Evolutionary conservation across 306 rosid species (phyloP), one percentile per base, ranked within the genome.

Genomic region (Prunus padus): DNA sequence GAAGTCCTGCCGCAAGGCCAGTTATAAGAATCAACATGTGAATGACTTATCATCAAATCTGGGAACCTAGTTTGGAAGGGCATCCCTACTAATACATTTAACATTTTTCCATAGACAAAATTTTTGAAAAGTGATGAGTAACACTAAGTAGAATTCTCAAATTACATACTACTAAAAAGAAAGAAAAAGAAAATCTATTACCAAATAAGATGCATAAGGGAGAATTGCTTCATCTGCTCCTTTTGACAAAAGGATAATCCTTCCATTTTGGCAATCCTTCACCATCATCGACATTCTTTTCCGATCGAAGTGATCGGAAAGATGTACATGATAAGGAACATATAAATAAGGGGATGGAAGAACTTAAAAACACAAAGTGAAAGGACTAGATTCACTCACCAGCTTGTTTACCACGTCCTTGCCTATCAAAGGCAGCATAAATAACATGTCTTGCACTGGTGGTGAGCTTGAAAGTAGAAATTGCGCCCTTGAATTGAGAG

Each of bases 181-280:
- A 72, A 67, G 14, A 61, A 59, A 7, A 56, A 16, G 8, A 13
- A 19, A 26, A 76, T 63, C 12, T 80, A 8, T 82, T 84, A 95
- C 99, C 97, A n/a, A n/a, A n/a, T n/a, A n/a, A 59, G 91, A 75
- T 52, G 97, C 92, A 84, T 77, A 72, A 65, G 98, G 99, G 72
- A 95, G 91, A 83, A 95, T 87, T 69, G 97, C 91, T 85, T 95
- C 99, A 74, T 95, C 99, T 73, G 99, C 99, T 75, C 99, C 99
- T 82, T 95, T 95, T 8, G 98, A 86, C 77, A 95, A 68, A 65
- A 95, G 97, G 56, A 92, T 80, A 76, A 95, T 90, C 86, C 86
- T 90, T 61, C 92, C 99, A 80, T 84, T 95, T 83, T 89, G 89
- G 85, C 90, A 88, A 88, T 95, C 97, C 86, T 74, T 89, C 71